Base-by-base conservation (phyloP, 352 stramenopile species). In the Phytopythium litorale region DNA sequence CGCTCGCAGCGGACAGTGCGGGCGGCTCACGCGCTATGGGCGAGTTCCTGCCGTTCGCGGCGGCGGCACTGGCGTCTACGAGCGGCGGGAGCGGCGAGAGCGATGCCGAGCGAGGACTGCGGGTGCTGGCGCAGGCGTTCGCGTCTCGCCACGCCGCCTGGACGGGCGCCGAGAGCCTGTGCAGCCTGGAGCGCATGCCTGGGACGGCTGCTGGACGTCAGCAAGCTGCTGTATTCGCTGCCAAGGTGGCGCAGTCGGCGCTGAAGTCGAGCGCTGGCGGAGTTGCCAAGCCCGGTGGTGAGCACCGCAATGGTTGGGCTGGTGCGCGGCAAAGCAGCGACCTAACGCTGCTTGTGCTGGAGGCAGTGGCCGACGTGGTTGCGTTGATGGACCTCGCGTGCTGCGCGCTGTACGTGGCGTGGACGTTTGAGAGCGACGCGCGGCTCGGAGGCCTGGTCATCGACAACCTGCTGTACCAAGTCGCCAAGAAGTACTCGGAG, bases 381-480 rank as follows among this genome's bases (percentile, higher is more conserved):
- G 64, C 63, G 3, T 70, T 75, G 19, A 71, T 93, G 65, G 78
- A 90, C 45, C 65, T 89, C 37, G 78, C 76, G 6, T 75, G 69
- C 46, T 58, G 78, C 23, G 84, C 80, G 45, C 66, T 93, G 30
- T 84, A 77, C 15, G 62, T 90, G 25, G 73, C 71, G 25, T 81
- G 71, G 61, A 63, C 66, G 15, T 62, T 78, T 38, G 81, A 89
- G 58, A 56, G 70, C 49, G 56, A 69, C 30, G 68, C 85, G 23
- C 70, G 67, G 18, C 64, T 93, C 15, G 71, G 72, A 28, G 81
- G 90, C 25, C 67, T 90, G 37, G 81, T 91, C 53, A 25, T 88
- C 25, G 84, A 91, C 51, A 93, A 90, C 62, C 68, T 93, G 70
- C 70, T 93, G 15, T 93, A 93, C 40, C 84, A 93, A 70, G 72